A percentile compares a stretch with the other conserved stretches of the same genome.
Evolutionary conservation across 108 stramenopile species (phyloP).

Genomic region (Schizochytrium sp.): DNA sequence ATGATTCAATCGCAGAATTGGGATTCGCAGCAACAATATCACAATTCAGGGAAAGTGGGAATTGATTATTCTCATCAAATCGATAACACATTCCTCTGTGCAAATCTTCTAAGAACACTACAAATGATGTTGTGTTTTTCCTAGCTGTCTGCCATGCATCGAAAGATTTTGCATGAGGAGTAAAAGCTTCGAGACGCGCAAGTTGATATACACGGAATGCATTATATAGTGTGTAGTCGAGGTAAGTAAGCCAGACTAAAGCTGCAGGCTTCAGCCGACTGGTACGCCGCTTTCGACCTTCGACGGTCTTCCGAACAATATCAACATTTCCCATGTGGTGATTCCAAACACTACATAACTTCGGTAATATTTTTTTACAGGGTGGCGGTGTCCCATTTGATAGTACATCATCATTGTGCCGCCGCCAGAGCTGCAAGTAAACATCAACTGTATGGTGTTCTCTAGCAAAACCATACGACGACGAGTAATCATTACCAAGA

Average conservation of each 20-base stretch:
- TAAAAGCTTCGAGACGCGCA: neutral
- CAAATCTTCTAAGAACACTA: too few species aligned
- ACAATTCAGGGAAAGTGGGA: too few species aligned
- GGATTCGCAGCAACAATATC: too few species aligned
- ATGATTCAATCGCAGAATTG: too few species aligned
- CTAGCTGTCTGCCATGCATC: too few species aligned
- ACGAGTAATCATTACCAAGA: neutral
- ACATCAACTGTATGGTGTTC: neutral
- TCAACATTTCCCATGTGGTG: neutral
- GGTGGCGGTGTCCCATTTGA: neutral
- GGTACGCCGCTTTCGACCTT: neutral
- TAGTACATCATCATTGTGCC: neutral
- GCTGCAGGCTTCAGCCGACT: neutral
- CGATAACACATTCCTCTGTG: too few species aligned
- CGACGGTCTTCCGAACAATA: neutral
- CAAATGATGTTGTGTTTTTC: too few species aligned
- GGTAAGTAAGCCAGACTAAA: neutral
- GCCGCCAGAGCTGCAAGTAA: constrained; percentile 19
- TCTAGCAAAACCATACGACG: neutral
- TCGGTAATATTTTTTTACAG: neutral
- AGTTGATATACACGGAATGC: constrained; percentile 1
- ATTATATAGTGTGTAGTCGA: neutral
- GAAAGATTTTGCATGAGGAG: neutral
- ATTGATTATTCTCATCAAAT: too few species aligned
- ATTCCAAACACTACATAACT: neutral